Evolutionary conservation across 805 yeast species (phyloP).

Genomic region (Saccharomycopsis fibuligera): DNA sequence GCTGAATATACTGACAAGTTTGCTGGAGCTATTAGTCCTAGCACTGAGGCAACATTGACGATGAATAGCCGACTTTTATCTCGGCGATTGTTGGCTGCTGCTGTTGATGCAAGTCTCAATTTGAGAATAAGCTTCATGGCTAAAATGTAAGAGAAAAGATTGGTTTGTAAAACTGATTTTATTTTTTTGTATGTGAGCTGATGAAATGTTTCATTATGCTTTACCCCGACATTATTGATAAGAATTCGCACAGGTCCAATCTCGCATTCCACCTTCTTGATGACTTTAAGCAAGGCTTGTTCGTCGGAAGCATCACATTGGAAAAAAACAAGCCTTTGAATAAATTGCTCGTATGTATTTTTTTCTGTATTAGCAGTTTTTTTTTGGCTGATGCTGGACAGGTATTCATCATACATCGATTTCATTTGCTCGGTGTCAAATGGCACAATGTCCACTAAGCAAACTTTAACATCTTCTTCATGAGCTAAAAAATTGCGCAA

Average conservation of each 20-base stretch:
- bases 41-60: slow-evolving; percentile 36
- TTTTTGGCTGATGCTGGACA: background rate
- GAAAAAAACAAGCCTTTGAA: slow-evolving; percentile 21
- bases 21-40: slow-evolving; percentile 37
- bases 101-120: background rate
- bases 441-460: slow-evolving; percentile 25
- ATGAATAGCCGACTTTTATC: slow-evolving; percentile 25
- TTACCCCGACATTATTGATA: slow-evolving; percentile 39
- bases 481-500: slow-evolving; percentile 24
- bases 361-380: no score
- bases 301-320: slow-evolving; percentile 31
- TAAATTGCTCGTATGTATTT: no score
- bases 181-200: slow-evolving; percentile 24
- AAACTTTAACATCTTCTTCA: slow-evolving; percentile 24
- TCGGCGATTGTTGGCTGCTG: slow-evolving; percentile 2
- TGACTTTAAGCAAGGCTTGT: slow-evolving; percentile 18
- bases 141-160: slow-evolving; percentile 14
- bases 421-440: slow-evolving; percentile 1
- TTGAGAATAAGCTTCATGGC: slow-evolving; percentile 12
- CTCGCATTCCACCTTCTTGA: slow-evolving; percentile 23
- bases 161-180: slow-evolving; percentile 18
- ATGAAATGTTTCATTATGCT: slow-evolving; percentile 30
- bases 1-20: slow-evolving; percentile 38
- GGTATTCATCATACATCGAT: no score
- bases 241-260: slow-evolving; percentile 21